phyloP scores from a whole-genome alignment of 495 filamentous ascomycete genomes.

The Aspergillus bridgeri region DNA sequence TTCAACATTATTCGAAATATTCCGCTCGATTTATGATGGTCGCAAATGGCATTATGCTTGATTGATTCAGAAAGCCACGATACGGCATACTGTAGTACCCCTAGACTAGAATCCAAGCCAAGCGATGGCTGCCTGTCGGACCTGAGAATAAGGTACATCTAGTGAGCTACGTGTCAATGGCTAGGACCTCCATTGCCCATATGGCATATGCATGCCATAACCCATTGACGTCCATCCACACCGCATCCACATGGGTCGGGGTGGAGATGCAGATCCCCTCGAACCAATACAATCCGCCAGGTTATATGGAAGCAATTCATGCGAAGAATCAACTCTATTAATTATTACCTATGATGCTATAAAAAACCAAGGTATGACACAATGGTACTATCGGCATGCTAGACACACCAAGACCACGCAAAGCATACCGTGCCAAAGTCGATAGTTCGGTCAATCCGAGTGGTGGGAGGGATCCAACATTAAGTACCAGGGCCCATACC shows the following conservation, averaged over 20 bases:
- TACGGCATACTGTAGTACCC: no score
- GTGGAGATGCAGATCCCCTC: background rate
- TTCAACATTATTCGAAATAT: no score
- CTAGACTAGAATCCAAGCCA: no score
- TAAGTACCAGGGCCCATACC: slow-evolving; percentile 14
- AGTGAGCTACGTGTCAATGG: background rate
- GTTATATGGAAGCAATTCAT: background rate
- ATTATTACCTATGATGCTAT: slow-evolving; percentile 14
- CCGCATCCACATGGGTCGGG: background rate
- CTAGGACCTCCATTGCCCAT: background rate
- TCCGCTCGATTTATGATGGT: no score
- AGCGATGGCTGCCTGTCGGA: background rate
- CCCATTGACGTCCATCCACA: background rate
- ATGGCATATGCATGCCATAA: background rate
- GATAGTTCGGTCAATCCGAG: slow-evolving; percentile 18
- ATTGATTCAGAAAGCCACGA: no score
- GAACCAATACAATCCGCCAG: background rate
- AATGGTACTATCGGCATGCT: background rate
- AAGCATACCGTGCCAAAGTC: slow-evolving; percentile 4
- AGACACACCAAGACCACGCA: background rate
- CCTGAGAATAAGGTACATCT: background rate
- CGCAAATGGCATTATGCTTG: no score
- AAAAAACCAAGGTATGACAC: background rate
- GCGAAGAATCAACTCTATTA: slow-evolving; percentile 8
- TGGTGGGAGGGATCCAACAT: slow-evolving; percentile 13